phyloP scores from a whole-genome alignment of 2,329 filamentous ascomycete species.

The Colletotrichum higginsianum region DNA sequence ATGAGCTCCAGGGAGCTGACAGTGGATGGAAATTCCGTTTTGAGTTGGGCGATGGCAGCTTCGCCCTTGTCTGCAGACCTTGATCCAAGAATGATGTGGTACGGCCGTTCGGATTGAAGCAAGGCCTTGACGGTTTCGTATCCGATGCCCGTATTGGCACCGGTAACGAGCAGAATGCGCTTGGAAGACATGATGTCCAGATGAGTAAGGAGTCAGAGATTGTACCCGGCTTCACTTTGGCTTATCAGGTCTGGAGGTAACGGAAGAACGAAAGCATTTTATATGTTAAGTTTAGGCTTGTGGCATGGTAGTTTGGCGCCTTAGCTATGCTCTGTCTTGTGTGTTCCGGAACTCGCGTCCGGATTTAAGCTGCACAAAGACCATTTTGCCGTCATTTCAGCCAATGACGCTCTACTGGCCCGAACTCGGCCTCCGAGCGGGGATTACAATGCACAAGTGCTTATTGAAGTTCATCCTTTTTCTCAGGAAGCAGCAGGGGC shows the following conservation, averaged over 20 bases:
- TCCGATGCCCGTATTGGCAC: slow-evolving; percentile 74
- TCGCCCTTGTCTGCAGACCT: slow-evolving; percentile 67
- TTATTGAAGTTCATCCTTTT: not conserved
- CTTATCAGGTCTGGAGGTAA: not conserved
- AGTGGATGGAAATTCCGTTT: slow-evolving; percentile 56
- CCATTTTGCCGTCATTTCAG: not conserved
- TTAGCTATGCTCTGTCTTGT: not conserved
- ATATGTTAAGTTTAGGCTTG: too few relatives aligned
- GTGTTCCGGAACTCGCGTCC: not conserved
- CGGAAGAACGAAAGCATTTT: not conserved
- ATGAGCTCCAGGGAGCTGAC: slow-evolving; percentile 61
- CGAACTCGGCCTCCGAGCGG: too few relatives aligned
- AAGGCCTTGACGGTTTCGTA: slow-evolving; percentile 71
- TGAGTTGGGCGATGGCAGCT: slow-evolving; percentile 58
- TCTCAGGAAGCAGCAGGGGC: not conserved
- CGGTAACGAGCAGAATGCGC: slow-evolving; percentile 69
- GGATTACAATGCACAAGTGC: too few relatives aligned
- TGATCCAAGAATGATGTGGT: slow-evolving; percentile 70
- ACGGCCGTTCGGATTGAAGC: slow-evolving; percentile 60
- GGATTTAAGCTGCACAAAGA: slow-evolving; percentile 18
- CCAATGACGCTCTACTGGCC: not conserved
- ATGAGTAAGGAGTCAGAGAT: too few relatives aligned
- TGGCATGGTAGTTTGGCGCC: not conserved
- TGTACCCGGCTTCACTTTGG: too few relatives aligned
- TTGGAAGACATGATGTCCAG: slow-evolving; percentile 31